phyloP scores from a whole-genome alignment of 2,329 filamentous ascomycete genomes.

The Rhinocladiella similis region DNA sequence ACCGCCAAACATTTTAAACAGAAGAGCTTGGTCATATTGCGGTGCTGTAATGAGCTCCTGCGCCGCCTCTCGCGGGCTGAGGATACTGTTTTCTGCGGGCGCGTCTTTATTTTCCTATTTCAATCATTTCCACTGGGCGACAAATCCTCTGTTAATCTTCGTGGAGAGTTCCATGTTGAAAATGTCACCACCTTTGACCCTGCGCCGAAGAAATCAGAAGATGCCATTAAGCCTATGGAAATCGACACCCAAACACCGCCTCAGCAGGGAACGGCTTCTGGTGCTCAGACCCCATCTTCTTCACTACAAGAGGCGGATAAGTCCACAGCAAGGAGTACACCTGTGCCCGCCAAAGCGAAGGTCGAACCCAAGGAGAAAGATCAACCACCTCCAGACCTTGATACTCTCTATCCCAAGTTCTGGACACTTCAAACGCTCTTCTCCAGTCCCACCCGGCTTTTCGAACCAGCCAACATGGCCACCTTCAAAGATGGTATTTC shows the following conservation, averaged over 20 bases:
- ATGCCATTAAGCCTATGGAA: conserved; percentile 68
- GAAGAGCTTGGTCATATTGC: conserved; percentile 85
- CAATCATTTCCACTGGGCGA: conserved; percentile 96
- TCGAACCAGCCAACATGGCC: conserved; percentile 67
- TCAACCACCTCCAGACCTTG: conserved; percentile 52
- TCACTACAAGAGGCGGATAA: conserved; percentile 22
- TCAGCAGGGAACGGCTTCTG: conserved; percentile 32
- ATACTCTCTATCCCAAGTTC: conserved; percentile 83
- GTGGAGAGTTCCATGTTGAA: conserved; percentile 93
- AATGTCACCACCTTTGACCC: conserved; percentile 87
- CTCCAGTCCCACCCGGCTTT: conserved; percentile 82
- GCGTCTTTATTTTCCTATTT: conserved; percentile 98
- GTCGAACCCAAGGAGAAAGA: conserved; percentile 32
- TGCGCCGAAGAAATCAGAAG: conserved; percentile 38
- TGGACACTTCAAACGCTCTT: conserved; percentile 93
- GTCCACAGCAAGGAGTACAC: conserved; percentile 21
- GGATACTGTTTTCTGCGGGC: conserved; percentile 94
- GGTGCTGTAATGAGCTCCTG: conserved; percentile 93
- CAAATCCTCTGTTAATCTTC: conserved; percentile 93
- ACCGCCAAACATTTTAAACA: conserved; percentile 76
- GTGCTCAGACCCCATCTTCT: conserved; percentile 35
- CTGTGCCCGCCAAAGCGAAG: conserved; percentile 18
- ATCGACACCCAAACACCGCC: conserved; percentile 36
- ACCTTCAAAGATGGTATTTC: conserved; percentile 64
- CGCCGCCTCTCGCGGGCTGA: conserved; percentile 90